A percentile compares a stretch with the other conserved stretches of the same genome.
Conservation (phyloP, 495 filamentous ascomycete genomes). For the Aspergillus ostianus region DNA sequence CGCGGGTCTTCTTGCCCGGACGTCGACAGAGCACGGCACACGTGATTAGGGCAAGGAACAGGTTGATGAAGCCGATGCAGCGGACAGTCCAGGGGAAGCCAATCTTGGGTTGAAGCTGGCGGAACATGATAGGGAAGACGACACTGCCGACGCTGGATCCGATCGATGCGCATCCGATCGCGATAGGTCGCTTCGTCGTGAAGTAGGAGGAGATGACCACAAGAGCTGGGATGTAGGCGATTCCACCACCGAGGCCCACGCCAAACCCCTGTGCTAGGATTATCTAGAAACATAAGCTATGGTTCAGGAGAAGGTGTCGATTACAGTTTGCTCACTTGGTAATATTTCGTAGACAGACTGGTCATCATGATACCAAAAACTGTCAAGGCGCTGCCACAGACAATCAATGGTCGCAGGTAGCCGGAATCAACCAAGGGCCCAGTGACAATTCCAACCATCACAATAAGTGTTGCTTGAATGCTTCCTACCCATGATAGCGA, state of each 20-base stretch:
- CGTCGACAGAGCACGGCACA: conserved; percentile 32
- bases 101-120: conserved; percentile 42
- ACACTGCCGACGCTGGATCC: conserved; percentile 48
- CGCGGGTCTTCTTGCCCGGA: conserved; percentile 23
- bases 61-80: conserved; percentile 51
- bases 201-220: conserved; percentile 45
- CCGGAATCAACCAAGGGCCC: conserved; percentile 48
- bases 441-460: conserved; percentile 37
- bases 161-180: conserved; percentile 44
- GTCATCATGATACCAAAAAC: conserved; percentile 52
- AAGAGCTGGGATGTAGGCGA: conserved; percentile 42
- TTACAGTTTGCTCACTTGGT: too few relatives aligned
- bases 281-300: too few relatives aligned
- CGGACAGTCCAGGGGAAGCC: conserved; percentile 56
- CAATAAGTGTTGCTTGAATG: conserved; percentile 41
- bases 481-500: conserved; percentile 49
- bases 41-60: conserved; percentile 41
- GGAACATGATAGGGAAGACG: conserved; percentile 54
- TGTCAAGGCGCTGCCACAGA: conserved; percentile 28
- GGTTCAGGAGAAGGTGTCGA: too few relatives aligned
- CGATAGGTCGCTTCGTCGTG: conserved; percentile 38
- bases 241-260: conserved; percentile 41
- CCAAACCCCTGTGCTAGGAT: conserved; percentile 41
- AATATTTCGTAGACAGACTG: conserved; percentile 40
- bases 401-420: conserved; percentile 34